Evolutionary conservation across 2,329 filamentous ascomycete genomes (phyloP).

Genomic region (Lachnellula hyalina): DNA sequence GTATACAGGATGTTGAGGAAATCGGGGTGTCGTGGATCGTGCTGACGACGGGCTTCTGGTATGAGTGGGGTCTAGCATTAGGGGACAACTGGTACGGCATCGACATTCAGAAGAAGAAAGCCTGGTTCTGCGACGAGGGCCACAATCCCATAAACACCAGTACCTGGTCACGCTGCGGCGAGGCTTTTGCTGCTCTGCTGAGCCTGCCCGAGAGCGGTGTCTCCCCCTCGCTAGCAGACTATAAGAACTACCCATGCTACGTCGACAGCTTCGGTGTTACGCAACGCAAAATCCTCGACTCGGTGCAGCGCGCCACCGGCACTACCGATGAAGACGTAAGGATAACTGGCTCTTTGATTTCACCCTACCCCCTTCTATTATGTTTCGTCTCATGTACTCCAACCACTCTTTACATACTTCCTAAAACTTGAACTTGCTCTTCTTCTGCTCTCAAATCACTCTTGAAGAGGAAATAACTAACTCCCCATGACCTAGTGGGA

Average conservation of each 20-base stretch:
- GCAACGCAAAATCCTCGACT: conserved; percentile 45
- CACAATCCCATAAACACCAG: conserved; percentile 38
- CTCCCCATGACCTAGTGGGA: no score
- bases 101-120: conserved; percentile 39
- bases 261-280: conserved; percentile 41
- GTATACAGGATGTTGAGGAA: conserved; percentile 29
- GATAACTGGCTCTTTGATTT: no score
- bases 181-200: conserved; percentile 47
- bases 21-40: conserved; percentile 36
- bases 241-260: conserved; percentile 38
- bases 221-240: conserved; percentile 33
- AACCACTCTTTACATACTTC: no score
- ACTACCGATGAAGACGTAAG: conserved; percentile 15
- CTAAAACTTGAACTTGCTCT: no score
- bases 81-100: conserved; percentile 39
- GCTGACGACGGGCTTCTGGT: conserved; percentile 47
- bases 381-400: no score
- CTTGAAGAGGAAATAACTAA: no score
- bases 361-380: no score
- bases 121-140: conserved; percentile 49
- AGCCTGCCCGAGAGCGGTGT: conserved; percentile 35
- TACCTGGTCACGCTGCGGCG: conserved; percentile 48
- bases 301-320: conserved; percentile 20
- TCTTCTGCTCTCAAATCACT: no score
- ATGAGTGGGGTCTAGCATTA: conserved; percentile 44